Conservation (phyloP, 805 yeast genomes). For the Pichia nakasei region DNA sequence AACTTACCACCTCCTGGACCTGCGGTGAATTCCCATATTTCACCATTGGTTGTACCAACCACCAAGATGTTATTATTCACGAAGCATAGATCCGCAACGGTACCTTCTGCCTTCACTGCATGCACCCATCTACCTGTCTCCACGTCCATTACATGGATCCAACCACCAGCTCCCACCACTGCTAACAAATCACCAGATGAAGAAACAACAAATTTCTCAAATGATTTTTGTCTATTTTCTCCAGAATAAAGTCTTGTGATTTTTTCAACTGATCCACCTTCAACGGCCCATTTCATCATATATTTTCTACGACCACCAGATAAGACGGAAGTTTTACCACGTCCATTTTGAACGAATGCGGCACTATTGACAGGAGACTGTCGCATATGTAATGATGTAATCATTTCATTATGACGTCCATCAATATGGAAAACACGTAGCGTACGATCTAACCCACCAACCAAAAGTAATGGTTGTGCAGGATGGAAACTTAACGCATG, state of each 20-base stretch:
- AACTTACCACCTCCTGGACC: slow-evolving; percentile 42
- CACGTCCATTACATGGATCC: slow-evolving; percentile 77
- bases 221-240: slow-evolving; percentile 72
- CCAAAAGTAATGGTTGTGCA: slow-evolving; percentile 67
- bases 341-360: slow-evolving; percentile 42
- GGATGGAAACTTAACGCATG: slow-evolving; percentile 84
- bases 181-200: slow-evolving; percentile 67
- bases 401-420: slow-evolving; percentile 73
- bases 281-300: slow-evolving; percentile 86
- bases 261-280: slow-evolving; percentile 58
- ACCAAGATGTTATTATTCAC: slow-evolving; percentile 38
- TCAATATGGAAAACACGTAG: slow-evolving; percentile 83
- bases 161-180: slow-evolving; percentile 77
- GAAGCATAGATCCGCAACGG: slow-evolving; percentile 74
- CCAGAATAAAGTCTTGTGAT: slow-evolving; percentile 88
- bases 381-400: slow-evolving; percentile 71
- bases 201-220: slow-evolving; percentile 77
- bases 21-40: slow-evolving; percentile 73
- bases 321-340: slow-evolving; percentile 45
- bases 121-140: slow-evolving; percentile 76
- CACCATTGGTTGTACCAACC: slow-evolving; percentile 66
- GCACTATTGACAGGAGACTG: slow-evolving; percentile 79
- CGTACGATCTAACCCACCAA: slow-evolving; percentile 91
- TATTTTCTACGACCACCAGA: slow-evolving; percentile 90
- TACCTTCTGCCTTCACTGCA: slow-evolving; percentile 87